Evolutionary conservation across 2,329 filamentous ascomycete genomes (phyloP), one percentile per base, ranked within the genome.

Genomic region (Venturia asperata): DNA sequence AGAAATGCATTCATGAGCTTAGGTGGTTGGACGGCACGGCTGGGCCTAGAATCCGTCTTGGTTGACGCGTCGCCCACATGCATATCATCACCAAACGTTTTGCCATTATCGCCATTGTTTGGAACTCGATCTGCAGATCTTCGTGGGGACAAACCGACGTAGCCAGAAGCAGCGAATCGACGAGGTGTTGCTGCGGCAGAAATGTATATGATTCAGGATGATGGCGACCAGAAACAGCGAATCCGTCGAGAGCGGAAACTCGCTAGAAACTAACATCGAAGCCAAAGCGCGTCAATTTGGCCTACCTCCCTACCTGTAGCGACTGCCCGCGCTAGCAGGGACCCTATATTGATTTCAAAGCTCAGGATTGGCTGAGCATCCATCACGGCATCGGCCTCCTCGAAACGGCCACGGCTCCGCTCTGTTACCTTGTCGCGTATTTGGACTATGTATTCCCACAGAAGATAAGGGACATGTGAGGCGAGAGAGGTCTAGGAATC

Each of bases 41-140:
- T 30, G 27, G 27, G 24, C 6, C 11, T 34, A 55, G 2, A 55
- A 56, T 37, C 30, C 52, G 52, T 37, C 52, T 34, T n/a, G 52
- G n/a, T 34, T 17, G 52, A 39, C 52, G 27, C 52, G 27, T 58
- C 15, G 52, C 30, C 52, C 52, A 19, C 27, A 58, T 37, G 52
- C 52, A 58, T 37, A 58, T 58, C 52, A 58, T 39, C 52, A 58
- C 52, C 30, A 58, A 56, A 52, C 47, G 47, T 34, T 19, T 39
- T 41, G 39, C 10, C 39, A 10, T 11, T 41, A 41, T 11, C 52
- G 37, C 47, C n/a, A 27, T 11, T 9, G 47, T 6, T n/a, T 10
- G 30, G 52, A 15, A 10, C n/a, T 15, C 15, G 52, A 58, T 58
- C 52, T 19, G 52, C 52, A 58, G 52, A 58, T 58, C 15, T 27